A percentile compares a stretch with the other conserved stretches of the same genome.
Conservation (phyloP, 2,329 filamentous ascomycete genomes). For the Microdochium trichocladiopsis region DNA sequence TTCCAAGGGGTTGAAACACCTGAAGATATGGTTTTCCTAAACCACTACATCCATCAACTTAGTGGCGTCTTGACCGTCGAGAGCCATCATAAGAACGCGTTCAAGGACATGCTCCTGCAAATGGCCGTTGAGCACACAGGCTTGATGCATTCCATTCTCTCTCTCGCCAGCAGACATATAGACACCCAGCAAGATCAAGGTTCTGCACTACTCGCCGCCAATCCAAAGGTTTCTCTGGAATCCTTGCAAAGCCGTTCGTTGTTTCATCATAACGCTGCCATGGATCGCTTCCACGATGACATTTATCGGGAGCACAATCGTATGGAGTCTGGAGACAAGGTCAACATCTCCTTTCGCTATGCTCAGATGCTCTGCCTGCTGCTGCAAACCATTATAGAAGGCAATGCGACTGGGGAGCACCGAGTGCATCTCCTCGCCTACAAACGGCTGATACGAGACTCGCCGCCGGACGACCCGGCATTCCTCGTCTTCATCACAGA, state of each 20-base stretch:
- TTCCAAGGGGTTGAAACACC: slow-evolving; percentile 76
- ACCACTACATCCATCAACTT: slow-evolving; percentile 74
- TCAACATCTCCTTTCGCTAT: slow-evolving; percentile 47
- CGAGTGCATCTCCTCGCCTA: slow-evolving; percentile 74
- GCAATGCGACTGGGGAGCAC: slow-evolving; percentile 59
- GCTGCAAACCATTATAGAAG: slow-evolving; percentile 50
- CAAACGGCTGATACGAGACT: slow-evolving; percentile 59
- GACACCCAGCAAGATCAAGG: slow-evolving; percentile 53
- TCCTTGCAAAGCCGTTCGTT: slow-evolving; percentile 43
- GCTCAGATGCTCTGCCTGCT: slow-evolving; percentile 58
- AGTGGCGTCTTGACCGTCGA: slow-evolving; percentile 78
- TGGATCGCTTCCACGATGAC: slow-evolving; percentile 42
- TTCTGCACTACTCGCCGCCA: slow-evolving; percentile 40
- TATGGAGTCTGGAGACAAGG: slow-evolving; percentile 32
- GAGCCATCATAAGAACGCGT: slow-evolving; percentile 74
- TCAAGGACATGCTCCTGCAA: slow-evolving; percentile 75
- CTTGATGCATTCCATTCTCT: slow-evolving; percentile 85
- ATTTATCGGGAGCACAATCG: slow-evolving; percentile 24
- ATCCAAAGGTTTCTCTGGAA: slow-evolving; percentile 36
- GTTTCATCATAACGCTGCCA: slow-evolving; percentile 48
- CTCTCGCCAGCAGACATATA: slow-evolving; percentile 73
- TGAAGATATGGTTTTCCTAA: slow-evolving; percentile 73
- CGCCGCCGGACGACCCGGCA: slow-evolving; percentile 54
- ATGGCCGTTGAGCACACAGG: slow-evolving; percentile 75
- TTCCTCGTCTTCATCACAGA: slow-evolving; percentile 61